These are phyloP conservation scores for Saturnispora serradocipensis DNA, from an alignment of 805 yeast species.

Conservation along the genomic window DNA sequence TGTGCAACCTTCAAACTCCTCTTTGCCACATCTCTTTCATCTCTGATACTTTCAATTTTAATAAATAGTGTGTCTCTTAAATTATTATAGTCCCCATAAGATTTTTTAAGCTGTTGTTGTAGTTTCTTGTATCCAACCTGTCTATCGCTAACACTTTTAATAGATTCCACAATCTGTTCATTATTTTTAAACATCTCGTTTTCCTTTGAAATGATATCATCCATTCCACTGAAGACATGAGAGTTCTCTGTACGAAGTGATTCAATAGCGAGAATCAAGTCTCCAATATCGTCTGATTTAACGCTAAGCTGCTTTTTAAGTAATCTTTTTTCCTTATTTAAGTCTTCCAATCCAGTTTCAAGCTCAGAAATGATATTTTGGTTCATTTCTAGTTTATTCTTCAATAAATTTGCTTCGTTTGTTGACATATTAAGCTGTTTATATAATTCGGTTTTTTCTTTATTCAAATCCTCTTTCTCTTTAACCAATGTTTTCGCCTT, in stretches of 20 bases:
- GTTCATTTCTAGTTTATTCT: not conserved
- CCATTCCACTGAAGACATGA: slow-evolving; percentile 2
- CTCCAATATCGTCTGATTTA: slow-evolving; percentile 5
- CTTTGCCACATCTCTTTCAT: slow-evolving; percentile 1
- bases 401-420: not conserved
- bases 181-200: slow-evolving; percentile 13
- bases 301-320: slow-evolving; percentile 3
- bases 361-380: slow-evolving; percentile 10
- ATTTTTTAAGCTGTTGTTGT: not conserved
- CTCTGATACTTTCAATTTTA: slow-evolving; percentile 14
- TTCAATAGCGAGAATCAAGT: slow-evolving; percentile 3
- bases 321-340: slow-evolving; percentile 3
- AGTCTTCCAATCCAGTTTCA: slow-evolving; percentile 9
- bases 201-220: slow-evolving; percentile 1
- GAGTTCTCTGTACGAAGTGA: not conserved
- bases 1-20: not conserved
- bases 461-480: slow-evolving; percentile 1
- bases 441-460: not conserved
- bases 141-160: slow-evolving; percentile 14
- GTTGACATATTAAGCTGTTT: not conserved
- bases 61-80: slow-evolving; percentile 27
- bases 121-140: not conserved
- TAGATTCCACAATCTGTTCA: slow-evolving; percentile 16
- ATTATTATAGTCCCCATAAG: slow-evolving; percentile 21
- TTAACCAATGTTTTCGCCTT: slow-evolving; percentile 2